Evolutionary conservation across 768 basidiomycete genomes (phyloP), one percentile per base, ranked within the genome.

Genomic region (Tephrocybe rancida): DNA sequence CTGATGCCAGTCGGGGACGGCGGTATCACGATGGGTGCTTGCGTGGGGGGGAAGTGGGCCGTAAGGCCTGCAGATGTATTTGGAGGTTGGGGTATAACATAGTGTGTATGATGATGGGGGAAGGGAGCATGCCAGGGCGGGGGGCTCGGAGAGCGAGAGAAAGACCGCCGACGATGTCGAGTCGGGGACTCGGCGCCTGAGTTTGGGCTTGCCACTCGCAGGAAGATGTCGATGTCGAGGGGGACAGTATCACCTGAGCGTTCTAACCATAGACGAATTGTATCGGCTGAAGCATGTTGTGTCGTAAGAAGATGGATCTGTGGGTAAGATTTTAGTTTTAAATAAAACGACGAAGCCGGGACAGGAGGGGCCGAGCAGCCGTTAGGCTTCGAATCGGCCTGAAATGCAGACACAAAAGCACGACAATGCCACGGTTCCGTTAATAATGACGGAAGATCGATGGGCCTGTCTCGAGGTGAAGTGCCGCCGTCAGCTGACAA

Each of bases 191-290:
- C 61, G 27, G 62, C 45, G 35, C 66, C 60, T 3, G 62, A 39
- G 57, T 64, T 65, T 34, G 65, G 51, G 18, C 62, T 69, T 30
- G 72, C 70, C 24, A 86, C 80, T 30, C 83, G 85, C 34, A 92
- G 72, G 65, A 84, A 86, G 43, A 92, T 90, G 65, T 91, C 88
- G 54, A 92, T 88, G 65, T 91, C 90, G 8, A 92, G 78, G 5
- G 90, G 86, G 5, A 85, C 82, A 4, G 70, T 77, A 47, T 76
- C 72, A 16, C 90, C 90, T 11, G 90, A 87, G 24, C 90, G 84
- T 66, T 91, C 89, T 0, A 92, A 77, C 90, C 90, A 92, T 10
- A 92, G 77, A 7, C 90, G 85, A 44, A 92, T 81, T 5, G 86
- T 90, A 63, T 92, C 90, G 24, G 90, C 82, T 25, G 88, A 88